These are phyloP conservation scores for Entoloma clypeatum DNA, from an alignment of 1,284 basidiomycete species.

Conservation along the genomic window DNA sequence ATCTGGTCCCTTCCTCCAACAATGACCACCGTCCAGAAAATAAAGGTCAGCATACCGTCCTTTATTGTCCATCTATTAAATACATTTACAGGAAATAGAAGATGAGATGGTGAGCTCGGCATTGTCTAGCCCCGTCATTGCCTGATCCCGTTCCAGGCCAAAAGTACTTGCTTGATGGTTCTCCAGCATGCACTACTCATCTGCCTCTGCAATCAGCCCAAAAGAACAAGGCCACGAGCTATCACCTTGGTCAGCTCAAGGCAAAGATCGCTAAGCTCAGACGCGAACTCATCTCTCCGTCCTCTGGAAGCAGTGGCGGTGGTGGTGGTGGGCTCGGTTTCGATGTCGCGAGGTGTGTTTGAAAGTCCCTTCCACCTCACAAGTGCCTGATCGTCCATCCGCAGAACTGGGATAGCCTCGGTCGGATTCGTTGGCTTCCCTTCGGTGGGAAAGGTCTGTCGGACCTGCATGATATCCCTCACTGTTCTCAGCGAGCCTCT, in stretches of 20 bases:
- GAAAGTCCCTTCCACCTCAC: slow-evolving; percentile 8
- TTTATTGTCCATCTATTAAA: slow-evolving; percentile 19
- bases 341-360: slow-evolving; percentile 76
- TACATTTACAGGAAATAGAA: slow-evolving; percentile 72
- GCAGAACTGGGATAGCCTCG: slow-evolving; percentile 88
- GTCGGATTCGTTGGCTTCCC: slow-evolving; percentile 95
- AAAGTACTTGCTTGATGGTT: slow-evolving; percentile 34
- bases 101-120: slow-evolving; percentile 82
- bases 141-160: slow-evolving; percentile 39
- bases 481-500: slow-evolving; percentile 17
- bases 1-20: slow-evolving; percentile 28
- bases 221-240: slow-evolving; percentile 97
- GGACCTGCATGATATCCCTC: neutral
- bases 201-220: slow-evolving; percentile 55
- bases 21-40: slow-evolving; percentile 89
- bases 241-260: slow-evolving; percentile 95
- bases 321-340: slow-evolving; percentile 87
- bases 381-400: slow-evolving; percentile 1
- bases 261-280: slow-evolving; percentile 98
- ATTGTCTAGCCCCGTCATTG: slow-evolving; percentile 12
- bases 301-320: slow-evolving; percentile 73
- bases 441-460: slow-evolving; percentile 77
- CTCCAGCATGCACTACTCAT: slow-evolving; percentile 13
- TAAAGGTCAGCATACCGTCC: slow-evolving; percentile 57
- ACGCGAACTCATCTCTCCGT: slow-evolving; percentile 87